Evolutionary conservation across 2,329 filamentous ascomycete species (phyloP).

Genomic region (Fusarium nanum): DNA sequence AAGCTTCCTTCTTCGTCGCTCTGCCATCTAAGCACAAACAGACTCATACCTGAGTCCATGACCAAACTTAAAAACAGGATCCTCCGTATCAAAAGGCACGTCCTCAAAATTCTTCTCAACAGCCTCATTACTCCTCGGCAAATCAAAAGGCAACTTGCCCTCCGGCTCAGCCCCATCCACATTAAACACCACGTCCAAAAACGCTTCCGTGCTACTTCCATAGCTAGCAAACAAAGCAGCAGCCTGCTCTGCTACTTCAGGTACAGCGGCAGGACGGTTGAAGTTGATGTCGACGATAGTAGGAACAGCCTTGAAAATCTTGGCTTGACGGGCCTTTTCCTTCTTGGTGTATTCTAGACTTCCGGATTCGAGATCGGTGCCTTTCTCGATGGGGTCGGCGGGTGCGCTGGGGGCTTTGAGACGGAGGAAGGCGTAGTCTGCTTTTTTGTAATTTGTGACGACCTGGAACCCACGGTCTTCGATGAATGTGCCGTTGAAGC

Average conservation of each 20-base stretch:
- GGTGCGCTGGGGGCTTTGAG: conserved; percentile 50
- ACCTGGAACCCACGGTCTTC: conserved; percentile 43
- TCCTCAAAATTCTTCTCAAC: conserved; percentile 48
- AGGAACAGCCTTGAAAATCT: conserved; percentile 53
- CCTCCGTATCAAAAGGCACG: conserved; percentile 43
- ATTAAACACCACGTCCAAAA: conserved; percentile 57
- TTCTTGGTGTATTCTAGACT: conserved; percentile 53
- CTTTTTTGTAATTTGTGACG: conserved; percentile 52
- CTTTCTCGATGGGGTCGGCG: conserved; percentile 39
- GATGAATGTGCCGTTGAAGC: conserved; percentile 29
- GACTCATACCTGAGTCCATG: conserved; percentile 34
- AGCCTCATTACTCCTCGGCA: conserved; percentile 56
- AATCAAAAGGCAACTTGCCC: conserved; percentile 38
- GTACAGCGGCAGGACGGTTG: conserved; percentile 56
- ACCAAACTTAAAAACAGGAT: conserved; percentile 44
- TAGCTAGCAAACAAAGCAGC: conserved; percentile 55
- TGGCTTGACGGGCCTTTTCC: conserved; percentile 41
- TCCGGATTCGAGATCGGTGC: conserved; percentile 42
- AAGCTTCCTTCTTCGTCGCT: background rate
- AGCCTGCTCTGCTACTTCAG: conserved; percentile 54
- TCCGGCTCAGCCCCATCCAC: conserved; percentile 37
- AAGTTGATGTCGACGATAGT: conserved; percentile 58
- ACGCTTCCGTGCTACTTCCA: conserved; percentile 53
- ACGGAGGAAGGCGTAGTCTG: conserved; percentile 55
- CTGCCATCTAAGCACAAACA: background rate